Evolutionary conservation across 2,329 filamentous ascomycete genomes (phyloP).

Genomic region (Hypoxylon sp.): DNA sequence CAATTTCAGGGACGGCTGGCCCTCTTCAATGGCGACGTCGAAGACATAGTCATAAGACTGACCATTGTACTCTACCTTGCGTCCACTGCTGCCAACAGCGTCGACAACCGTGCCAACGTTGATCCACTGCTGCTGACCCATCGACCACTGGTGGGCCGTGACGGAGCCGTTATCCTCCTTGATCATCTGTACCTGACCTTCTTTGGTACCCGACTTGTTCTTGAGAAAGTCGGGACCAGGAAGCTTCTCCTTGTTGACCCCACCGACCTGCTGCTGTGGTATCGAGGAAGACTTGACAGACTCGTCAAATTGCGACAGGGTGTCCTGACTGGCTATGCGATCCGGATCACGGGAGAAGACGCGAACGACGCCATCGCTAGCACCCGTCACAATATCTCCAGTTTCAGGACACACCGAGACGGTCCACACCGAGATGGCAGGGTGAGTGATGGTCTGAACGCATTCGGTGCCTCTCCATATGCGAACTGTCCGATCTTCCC

Average conservation of each 20-base stretch:
- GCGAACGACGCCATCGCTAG: slow-evolving; percentile 86
- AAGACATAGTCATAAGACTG: slow-evolving; percentile 97
- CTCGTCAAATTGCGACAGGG: slow-evolving; percentile 79
- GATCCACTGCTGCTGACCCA: slow-evolving; percentile 76
- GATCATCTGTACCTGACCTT: slow-evolving; percentile 95
- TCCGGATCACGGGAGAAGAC: slow-evolving; percentile 80
- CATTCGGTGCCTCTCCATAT: slow-evolving; percentile 87
- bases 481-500: slow-evolving; percentile 91
- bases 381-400: slow-evolving; percentile 92
- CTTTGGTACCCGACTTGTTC: slow-evolving; percentile 87
- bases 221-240: slow-evolving; percentile 88
- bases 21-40: slow-evolving; percentile 94
- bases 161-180: slow-evolving; percentile 81
- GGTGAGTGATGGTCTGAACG: slow-evolving; percentile 94
- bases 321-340: slow-evolving; percentile 73
- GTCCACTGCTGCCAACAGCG: slow-evolving; percentile 81
- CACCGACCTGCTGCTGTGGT: slow-evolving; percentile 82
- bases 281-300: slow-evolving; percentile 85
- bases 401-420: slow-evolving; percentile 84
- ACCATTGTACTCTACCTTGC: slow-evolving; percentile 79
- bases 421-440: slow-evolving; percentile 94
- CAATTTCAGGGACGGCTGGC: slow-evolving; percentile 90
- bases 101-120: slow-evolving; percentile 95
- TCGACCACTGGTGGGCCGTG: slow-evolving; percentile 89
- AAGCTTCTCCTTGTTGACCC: slow-evolving; percentile 90